phyloP scores from a whole-genome alignment of 106 monocot species.

The Triglochin maritima region DNA sequence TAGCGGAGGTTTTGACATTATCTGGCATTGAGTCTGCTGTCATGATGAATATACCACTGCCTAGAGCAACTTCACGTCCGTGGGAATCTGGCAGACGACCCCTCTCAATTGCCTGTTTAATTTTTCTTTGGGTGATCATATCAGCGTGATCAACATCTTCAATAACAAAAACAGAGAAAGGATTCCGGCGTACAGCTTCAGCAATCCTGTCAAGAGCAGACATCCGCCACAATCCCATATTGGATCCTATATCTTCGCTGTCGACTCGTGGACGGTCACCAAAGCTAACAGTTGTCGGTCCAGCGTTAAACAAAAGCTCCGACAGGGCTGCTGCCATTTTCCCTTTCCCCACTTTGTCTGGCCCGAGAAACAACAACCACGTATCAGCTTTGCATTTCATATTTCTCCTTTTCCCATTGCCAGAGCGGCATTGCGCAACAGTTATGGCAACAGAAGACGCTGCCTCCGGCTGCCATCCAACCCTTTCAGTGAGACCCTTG shows the following conservation, averaged over 20 bases:
- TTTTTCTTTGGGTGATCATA: constrained; percentile 23
- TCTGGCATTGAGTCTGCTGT: constrained; percentile 47
- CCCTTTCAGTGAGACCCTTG: constrained; percentile 60
- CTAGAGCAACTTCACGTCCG: constrained; percentile 65
- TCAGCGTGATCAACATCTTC: constrained; percentile 59
- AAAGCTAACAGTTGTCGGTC: constrained; percentile 20
- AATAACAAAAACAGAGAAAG: constrained; percentile 51
- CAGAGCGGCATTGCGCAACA: constrained; percentile 49
- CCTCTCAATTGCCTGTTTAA: constrained; percentile 57
- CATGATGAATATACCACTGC: constrained; percentile 53
- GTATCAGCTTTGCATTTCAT: constrained; percentile 31
- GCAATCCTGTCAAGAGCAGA: constrained; percentile 35
- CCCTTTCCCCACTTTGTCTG: constrained; percentile 65
- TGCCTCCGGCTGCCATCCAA: constrained; percentile 72
- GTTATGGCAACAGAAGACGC: constrained; percentile 54
- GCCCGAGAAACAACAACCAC: constrained; percentile 72
- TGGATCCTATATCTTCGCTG: constrained; percentile 16
- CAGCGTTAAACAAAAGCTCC: constrained; percentile 40
- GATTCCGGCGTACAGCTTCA: constrained; percentile 48
- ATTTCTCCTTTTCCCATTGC: constrained; percentile 25
- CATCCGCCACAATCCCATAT: constrained; percentile 28
- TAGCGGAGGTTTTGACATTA: constrained; percentile 17
- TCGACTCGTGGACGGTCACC: not conserved
- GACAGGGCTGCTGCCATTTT: constrained; percentile 72
- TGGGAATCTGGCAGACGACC: constrained; percentile 62